phyloP scores from a whole-genome alignment of 1,139 yeast genomes.

The Kodamaea derodonti region DNA sequence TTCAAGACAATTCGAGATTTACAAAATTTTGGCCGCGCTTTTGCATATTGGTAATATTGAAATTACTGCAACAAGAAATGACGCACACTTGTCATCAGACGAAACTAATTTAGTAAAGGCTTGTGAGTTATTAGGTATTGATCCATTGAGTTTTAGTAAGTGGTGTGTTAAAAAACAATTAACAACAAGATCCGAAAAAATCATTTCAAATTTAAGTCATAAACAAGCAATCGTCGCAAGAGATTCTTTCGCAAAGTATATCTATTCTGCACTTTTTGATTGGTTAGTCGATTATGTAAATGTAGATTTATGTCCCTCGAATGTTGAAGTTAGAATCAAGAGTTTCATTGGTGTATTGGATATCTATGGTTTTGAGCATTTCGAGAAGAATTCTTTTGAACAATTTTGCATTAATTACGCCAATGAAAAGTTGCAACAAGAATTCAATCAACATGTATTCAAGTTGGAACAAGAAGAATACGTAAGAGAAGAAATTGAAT shows the following conservation, averaged over 20 bases:
- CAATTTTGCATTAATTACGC: conserved; percentile 98
- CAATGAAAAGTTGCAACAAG: conserved; percentile 95
- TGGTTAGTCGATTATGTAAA: conserved; percentile 91
- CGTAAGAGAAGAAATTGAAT: conserved; percentile 85
- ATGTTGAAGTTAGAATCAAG: conserved; percentile 52
- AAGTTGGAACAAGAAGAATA: conserved; percentile 96
- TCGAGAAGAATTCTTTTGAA: conserved; percentile 89
- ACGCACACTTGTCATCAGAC: conserved; percentile 77
- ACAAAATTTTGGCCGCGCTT: conserved; percentile 80
- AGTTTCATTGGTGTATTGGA: conserved; percentile 95
- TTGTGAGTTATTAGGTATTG: conserved; percentile 80
- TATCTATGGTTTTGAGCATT: conserved; percentile 97
- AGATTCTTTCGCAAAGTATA: conserved; percentile 93
- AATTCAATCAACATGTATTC: conserved; percentile 95
- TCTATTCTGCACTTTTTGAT: conserved; percentile 88
- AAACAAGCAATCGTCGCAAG: conserved; percentile 89
- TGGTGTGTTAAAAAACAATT: conserved; percentile 96
- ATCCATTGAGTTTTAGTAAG: conserved; percentile 70
- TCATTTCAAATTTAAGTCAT: conserved; percentile 76
- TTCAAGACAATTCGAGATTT: conserved; percentile 63
- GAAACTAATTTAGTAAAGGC: conserved; percentile 85
- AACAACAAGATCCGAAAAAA: conserved; percentile 88
- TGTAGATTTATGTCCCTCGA: conserved; percentile 74
- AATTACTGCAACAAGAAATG: conserved; percentile 80
- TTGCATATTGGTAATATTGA: conserved; percentile 92